These are phyloP conservation scores for Termitomyces sp. DNA, from an alignment of 768 basidiomycete species.

Conservation along the genomic window DNA sequence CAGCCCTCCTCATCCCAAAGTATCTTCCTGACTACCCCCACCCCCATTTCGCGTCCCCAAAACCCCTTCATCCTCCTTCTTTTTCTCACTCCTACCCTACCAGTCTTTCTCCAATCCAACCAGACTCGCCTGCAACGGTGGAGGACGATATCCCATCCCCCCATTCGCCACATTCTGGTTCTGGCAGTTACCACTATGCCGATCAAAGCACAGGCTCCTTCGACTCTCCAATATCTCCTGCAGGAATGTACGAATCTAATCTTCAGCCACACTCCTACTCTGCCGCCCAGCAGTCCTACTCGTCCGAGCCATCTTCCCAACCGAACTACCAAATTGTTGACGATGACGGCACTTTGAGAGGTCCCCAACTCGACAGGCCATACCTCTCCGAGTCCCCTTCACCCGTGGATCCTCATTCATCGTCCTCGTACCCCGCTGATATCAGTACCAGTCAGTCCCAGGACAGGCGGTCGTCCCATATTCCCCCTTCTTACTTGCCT, in stretches of 20 bases:
- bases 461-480: constrained; percentile 39
- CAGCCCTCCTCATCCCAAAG: constrained; percentile 25
- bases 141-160: constrained; percentile 34
- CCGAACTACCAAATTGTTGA: constrained; percentile 28
- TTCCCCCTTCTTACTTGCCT: constrained; percentile 38
- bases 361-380: constrained; percentile 22
- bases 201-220: constrained; percentile 29
- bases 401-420: constrained; percentile 38
- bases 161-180: constrained; percentile 29
- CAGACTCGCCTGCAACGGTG: constrained; percentile 31
- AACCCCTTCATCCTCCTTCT: constrained; percentile 24
- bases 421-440: constrained; percentile 35
- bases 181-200: constrained; percentile 32
- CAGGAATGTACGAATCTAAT: constrained; percentile 31
- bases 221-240: constrained; percentile 28
- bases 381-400: constrained; percentile 44
- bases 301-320: constrained; percentile 12
- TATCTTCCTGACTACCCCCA: constrained; percentile 21
- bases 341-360: constrained; percentile 24
- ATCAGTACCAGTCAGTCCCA: constrained; percentile 43
- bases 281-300: constrained; percentile 23
- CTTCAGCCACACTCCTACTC: constrained; percentile 20
- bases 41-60: constrained; percentile 21
- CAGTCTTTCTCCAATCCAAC: constrained; percentile 24
- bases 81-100: constrained; percentile 23